A percentile compares a stretch with the other conserved stretches of the same genome.
phyloP scores from a whole-genome alignment of 2,329 filamentous ascomycete genomes.

The Aureobasidium lini region DNA sequence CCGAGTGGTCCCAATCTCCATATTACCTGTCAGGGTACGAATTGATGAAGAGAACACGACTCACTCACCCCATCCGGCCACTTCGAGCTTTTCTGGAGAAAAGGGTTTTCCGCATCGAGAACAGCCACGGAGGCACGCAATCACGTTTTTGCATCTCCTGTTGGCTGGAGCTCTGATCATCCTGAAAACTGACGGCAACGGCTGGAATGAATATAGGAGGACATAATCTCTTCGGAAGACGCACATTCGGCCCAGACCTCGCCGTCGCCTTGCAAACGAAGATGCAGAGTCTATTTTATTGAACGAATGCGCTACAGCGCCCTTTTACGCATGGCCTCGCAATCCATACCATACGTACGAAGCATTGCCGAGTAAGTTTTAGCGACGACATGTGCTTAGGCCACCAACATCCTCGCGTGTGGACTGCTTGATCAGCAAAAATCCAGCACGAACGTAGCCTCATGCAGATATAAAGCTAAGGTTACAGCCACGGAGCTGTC shows the following conservation, averaged over 20 bases:
- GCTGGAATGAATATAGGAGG: background rate
- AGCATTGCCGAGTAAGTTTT: background rate
- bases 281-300: background rate
- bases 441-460: background rate
- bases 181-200: background rate
- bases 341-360: background rate
- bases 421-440: background rate
- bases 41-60: background rate
- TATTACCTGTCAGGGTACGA: background rate
- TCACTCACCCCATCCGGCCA: background rate
- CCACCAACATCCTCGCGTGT: background rate
- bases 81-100: background rate
- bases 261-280: background rate
- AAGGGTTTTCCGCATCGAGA: no score
- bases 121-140: background rate
- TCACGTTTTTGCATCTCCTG: background rate
- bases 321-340: background rate
- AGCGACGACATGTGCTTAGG: background rate
- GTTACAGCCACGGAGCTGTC: background rate
- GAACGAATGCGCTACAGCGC: background rate
- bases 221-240: background rate
- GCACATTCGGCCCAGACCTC: background rate
- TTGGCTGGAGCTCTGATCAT: background rate
- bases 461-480: conserved; percentile 1
- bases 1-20: background rate